phyloP scores from a whole-genome alignment of 2,329 filamentous ascomycete genomes.

The Paecilomyces dactylethromorphus region DNA sequence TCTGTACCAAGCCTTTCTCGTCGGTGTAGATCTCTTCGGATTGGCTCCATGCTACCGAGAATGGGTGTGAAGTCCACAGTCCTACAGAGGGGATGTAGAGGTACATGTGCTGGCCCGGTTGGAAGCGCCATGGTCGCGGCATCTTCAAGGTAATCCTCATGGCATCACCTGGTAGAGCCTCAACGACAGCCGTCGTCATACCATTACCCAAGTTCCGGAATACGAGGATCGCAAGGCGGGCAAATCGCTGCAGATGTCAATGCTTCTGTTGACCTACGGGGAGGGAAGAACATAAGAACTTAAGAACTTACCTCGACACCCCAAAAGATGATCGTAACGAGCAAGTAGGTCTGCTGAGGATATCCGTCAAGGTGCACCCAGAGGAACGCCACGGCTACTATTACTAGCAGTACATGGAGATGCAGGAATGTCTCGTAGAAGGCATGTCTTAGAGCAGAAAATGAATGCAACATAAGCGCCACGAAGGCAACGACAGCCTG shows the following conservation, averaged over 20 bases:
- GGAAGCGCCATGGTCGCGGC: slow-evolving; percentile 59
- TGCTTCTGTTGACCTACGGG: background rate
- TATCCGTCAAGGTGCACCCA: slow-evolving; percentile 71
- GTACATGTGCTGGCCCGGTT: slow-evolving; percentile 69
- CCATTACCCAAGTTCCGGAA: slow-evolving; percentile 57
- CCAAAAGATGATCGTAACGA: slow-evolving; percentile 73
- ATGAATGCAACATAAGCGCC: slow-evolving; percentile 61
- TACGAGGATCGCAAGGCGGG: slow-evolving; percentile 56
- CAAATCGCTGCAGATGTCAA: slow-evolving; percentile 38
- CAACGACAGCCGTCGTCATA: slow-evolving; percentile 59
- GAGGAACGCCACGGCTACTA: slow-evolving; percentile 61
- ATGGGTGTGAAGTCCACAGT: slow-evolving; percentile 69
- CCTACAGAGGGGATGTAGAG: slow-evolving; percentile 62
- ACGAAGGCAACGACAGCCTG: slow-evolving; percentile 50
- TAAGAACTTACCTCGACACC: slow-evolving; percentile 48
- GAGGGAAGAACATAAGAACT: background rate
- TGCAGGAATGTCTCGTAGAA: slow-evolving; percentile 97
- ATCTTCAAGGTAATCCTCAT: slow-evolving; percentile 64
- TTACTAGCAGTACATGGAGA: slow-evolving; percentile 70
- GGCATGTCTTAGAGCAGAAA: slow-evolving; percentile 79
- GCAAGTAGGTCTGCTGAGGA: slow-evolving; percentile 67
- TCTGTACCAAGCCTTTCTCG: slow-evolving; percentile 39
- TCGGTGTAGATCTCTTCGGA: slow-evolving; percentile 42
- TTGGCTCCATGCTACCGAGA: slow-evolving; percentile 70
- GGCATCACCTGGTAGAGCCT: slow-evolving; percentile 63